Percentiles rank a stretch among this genome's conserved stretches.
These are phyloP conservation scores for Rutstroemia sp. DNA, from an alignment of 2,329 filamentous ascomycete species.

Conservation along the genomic window DNA sequence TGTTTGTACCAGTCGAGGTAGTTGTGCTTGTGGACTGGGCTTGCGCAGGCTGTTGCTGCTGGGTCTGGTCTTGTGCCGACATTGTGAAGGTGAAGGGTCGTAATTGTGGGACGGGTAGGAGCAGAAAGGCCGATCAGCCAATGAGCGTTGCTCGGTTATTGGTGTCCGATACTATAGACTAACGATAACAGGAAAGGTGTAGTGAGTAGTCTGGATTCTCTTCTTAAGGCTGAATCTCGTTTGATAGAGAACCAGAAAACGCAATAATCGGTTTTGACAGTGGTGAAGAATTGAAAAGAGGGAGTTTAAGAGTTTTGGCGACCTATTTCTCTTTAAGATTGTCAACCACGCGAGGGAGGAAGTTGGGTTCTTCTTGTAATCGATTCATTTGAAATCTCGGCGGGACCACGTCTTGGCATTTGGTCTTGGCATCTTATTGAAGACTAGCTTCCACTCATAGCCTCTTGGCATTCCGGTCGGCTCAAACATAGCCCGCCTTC, in stretches of 20 bases:
- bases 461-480: slow-evolving; percentile 3
- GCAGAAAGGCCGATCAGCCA: not conserved
- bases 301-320: not conserved
- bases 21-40: not conserved
- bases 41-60: slow-evolving; percentile 7
- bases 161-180: not conserved
- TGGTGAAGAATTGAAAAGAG: not conserved
- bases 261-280: not conserved
- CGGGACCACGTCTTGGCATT: not conserved
- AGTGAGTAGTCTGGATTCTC: not conserved
- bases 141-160: slow-evolving; percentile 4
- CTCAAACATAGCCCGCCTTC: not conserved
- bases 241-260: too few relatives aligned
- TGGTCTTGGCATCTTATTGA: not conserved
- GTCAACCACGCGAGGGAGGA: not conserved
- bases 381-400: not conserved
- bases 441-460: not conserved
- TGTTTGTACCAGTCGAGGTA: slow-evolving; percentile 9
- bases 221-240: not conserved
- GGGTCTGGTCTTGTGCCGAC: slow-evolving; percentile 10
- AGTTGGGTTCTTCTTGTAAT: slow-evolving; percentile 7
- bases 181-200: not conserved
- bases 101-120: not conserved
- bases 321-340: not conserved
- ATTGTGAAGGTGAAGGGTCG: not conserved